A percentile compares a stretch with the other conserved stretches of the same genome.
Evolutionary conservation across 225 moss, liverwort and hornwort genomes (phyloP).

Genomic region (Lunularia cruciata): DNA sequence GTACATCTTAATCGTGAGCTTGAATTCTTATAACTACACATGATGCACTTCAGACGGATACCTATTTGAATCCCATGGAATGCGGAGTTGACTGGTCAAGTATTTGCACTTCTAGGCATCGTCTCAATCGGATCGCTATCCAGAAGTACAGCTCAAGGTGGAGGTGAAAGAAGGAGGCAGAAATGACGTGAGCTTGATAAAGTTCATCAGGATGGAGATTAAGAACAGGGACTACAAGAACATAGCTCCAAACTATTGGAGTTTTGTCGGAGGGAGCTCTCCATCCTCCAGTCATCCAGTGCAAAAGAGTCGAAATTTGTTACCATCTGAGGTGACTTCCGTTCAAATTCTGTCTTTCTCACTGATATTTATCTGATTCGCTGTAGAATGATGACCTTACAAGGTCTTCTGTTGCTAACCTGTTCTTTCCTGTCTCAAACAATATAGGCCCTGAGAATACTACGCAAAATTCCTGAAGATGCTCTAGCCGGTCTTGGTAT

Average conservation of each 20-base stretch:
- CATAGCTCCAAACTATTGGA: conserved; percentile 45
- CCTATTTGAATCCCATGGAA: neutral
- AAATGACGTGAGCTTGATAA: conserved; percentile 23
- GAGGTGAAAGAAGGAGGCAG: conserved; percentile 25
- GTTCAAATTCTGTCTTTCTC: neutral
- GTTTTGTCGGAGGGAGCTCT: conserved; percentile 38
- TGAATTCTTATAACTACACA: too few relatives aligned
- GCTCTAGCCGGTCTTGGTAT: conserved; percentile 66
- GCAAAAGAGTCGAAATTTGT: conserved; percentile 18
- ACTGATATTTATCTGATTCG: neutral
- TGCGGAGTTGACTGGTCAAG: neutral
- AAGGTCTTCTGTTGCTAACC: neutral
- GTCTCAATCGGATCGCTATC: conserved; percentile 19
- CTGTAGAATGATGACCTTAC: too few relatives aligned
- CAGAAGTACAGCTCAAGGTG: conserved; percentile 33
- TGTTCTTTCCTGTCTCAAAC: neutral
- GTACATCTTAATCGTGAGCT: neutral
- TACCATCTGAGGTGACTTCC: conserved; percentile 43
- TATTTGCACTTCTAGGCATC: conserved; percentile 18
- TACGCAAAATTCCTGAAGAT: conserved; percentile 53
- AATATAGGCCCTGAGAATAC: conserved; percentile 63
- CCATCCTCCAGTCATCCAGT: neutral
- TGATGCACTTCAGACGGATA: too few relatives aligned
- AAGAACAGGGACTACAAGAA: conserved; percentile 22
- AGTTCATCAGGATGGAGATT: conserved; percentile 37